Conservation (phyloP, 495 filamentous ascomycete genomes). For the Penicillium riverlandense region DNA sequence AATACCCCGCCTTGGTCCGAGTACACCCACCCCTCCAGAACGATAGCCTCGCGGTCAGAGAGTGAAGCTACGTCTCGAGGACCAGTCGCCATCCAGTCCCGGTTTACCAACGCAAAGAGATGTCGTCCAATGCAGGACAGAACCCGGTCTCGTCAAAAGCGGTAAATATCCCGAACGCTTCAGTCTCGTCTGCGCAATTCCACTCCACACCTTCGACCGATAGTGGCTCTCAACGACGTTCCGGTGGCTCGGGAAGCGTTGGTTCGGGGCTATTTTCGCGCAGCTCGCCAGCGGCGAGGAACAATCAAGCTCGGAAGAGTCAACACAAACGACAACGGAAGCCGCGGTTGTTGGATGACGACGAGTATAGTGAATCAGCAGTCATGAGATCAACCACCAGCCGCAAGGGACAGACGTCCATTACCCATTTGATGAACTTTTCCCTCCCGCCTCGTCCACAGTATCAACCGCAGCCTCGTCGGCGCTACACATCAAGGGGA, state of each 20-base stretch:
- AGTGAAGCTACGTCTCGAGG: too few species aligned
- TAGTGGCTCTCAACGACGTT: constrained; percentile 53
- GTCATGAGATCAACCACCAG: constrained; percentile 78
- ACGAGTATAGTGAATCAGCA: constrained; percentile 74
- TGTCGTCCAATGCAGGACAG: constrained; percentile 44
- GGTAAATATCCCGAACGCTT: constrained; percentile 31
- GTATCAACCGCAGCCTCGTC: constrained; percentile 51
- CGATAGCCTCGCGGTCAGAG: too few species aligned
- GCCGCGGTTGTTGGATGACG: constrained; percentile 60
- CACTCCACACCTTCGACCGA: constrained; percentile 30
- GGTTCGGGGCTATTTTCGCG: constrained; percentile 54
- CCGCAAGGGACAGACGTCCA: constrained; percentile 89
- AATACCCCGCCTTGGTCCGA: too few species aligned
- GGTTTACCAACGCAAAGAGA: constrained; percentile 15
- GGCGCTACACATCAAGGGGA: constrained; percentile 72
- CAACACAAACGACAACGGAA: constrained; percentile 61
- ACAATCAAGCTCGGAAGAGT: constrained; percentile 66
- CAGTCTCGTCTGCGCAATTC: constrained; percentile 30
- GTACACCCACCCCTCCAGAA: neutral
- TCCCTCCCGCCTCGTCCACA: constrained; percentile 71
- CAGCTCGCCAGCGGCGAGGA: constrained; percentile 47
- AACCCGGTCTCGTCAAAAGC: constrained; percentile 37
- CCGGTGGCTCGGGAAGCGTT: constrained; percentile 56
- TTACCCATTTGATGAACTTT: constrained; percentile 94
- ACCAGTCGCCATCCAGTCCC: neutral